Percentiles rank a stretch among this genome's conserved stretches.
Evolutionary conservation across 768 basidiomycete genomes (phyloP).

Genomic region (Mycena olivaceomarginata): DNA sequence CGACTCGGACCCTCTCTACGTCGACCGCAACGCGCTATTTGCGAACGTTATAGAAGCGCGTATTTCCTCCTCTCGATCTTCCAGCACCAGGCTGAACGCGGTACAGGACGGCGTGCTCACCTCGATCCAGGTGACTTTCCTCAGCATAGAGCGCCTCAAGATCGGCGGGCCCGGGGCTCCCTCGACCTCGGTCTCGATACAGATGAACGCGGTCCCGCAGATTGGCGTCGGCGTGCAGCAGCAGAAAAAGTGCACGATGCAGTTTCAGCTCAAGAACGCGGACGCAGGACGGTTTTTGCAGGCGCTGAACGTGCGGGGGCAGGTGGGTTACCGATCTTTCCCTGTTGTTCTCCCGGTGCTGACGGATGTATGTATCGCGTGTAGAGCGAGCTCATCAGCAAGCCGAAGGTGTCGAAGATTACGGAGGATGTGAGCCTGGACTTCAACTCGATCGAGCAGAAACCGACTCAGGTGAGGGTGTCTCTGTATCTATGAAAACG

Average conservation of each 20-base stretch:
- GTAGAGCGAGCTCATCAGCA: slow-evolving; percentile 32
- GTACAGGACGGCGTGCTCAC: slow-evolving; percentile 24
- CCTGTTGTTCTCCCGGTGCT: neutral
- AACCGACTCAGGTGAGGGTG: slow-evolving; percentile 39
- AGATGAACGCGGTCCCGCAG: slow-evolving; percentile 16
- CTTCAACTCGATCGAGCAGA: slow-evolving; percentile 6
- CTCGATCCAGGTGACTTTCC: slow-evolving; percentile 34
- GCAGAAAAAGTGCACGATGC: slow-evolving; percentile 16
- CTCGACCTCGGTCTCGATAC: slow-evolving; percentile 12
- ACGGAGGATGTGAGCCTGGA: slow-evolving; percentile 35
- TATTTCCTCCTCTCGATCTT: neutral
- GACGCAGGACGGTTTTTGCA: slow-evolving; percentile 36
- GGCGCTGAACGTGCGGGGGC: slow-evolving; percentile 38
- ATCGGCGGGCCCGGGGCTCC: slow-evolving; percentile 1
- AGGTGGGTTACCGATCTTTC: slow-evolving; percentile 28
- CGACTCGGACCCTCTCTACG: slow-evolving; percentile 34
- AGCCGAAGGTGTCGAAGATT: slow-evolving; percentile 43
- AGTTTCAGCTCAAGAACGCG: slow-evolving; percentile 28
- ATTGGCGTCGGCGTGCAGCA: slow-evolving; percentile 14
- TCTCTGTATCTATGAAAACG: neutral
- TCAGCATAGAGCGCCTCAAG: slow-evolving; percentile 26
- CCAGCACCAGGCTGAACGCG: neutral
- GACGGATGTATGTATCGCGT: neutral
- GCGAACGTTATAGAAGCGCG: slow-evolving; percentile 35
- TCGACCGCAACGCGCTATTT: slow-evolving; percentile 40